Percentiles rank a stretch among this genome's conserved stretches.
Conservation (phyloP, 352 stramenopile genomes). For the Albugo candida region DNA sequence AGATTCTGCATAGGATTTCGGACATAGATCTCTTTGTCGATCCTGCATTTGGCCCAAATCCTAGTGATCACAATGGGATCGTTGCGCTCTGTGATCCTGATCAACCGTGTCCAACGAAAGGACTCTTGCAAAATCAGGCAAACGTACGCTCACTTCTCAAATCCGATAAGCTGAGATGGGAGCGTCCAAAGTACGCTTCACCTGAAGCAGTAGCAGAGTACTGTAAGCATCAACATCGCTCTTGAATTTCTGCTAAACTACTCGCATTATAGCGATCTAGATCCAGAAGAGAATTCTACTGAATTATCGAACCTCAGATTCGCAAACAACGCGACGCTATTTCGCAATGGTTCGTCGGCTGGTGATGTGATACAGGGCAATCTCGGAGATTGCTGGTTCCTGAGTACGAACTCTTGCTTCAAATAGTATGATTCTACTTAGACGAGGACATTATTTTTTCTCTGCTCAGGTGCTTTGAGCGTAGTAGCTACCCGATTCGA, state of each 20-base stretch:
- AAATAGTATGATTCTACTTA: neutral
- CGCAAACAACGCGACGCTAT: slow-evolving; percentile 42
- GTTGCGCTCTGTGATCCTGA: slow-evolving; percentile 24
- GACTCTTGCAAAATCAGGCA: slow-evolving; percentile 45
- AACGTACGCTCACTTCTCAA: slow-evolving; percentile 53
- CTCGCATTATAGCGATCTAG: neutral
- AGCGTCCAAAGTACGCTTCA: slow-evolving; percentile 31
- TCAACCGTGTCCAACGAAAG: slow-evolving; percentile 23
- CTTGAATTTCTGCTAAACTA: neutral
- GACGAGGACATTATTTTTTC: neutral
- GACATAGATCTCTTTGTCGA: slow-evolving; percentile 45
- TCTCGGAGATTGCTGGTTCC: slow-evolving; percentile 85
- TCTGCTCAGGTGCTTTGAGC: slow-evolving; percentile 44
- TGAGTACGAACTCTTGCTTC: slow-evolving; percentile 25
- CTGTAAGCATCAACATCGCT: neutral
- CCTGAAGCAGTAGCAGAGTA: too few species aligned
- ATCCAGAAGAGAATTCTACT: neutral
- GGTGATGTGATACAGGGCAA: slow-evolving; percentile 80
- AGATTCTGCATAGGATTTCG: slow-evolving; percentile 21
- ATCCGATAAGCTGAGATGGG: slow-evolving; percentile 58
- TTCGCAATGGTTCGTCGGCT: slow-evolving; percentile 49
- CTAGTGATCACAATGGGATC: slow-evolving; percentile 30
- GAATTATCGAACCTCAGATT: slow-evolving; percentile 15
- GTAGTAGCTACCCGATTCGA: slow-evolving; percentile 71
- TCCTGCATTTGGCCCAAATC: slow-evolving; percentile 56